Base-by-base conservation (phyloP, 352 stramenopile species). In the Pythium volutum region DNA sequence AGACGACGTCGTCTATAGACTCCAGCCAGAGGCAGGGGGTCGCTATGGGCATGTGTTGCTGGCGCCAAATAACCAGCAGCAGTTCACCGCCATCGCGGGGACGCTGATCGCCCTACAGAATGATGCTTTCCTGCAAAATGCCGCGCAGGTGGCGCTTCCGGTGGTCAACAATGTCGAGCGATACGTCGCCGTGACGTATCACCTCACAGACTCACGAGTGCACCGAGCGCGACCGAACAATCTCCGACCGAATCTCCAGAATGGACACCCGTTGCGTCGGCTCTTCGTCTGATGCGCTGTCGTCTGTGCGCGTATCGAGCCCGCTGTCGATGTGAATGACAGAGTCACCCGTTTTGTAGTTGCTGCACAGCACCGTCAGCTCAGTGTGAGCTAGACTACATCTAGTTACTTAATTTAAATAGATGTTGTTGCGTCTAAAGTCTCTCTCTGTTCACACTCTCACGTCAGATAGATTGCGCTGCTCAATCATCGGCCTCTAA, bases 131-230 rank as follows among this genome's bases (percentile, higher is more conserved):
- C n/a, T 73, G 51, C 66, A 73, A 29, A 23, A 60, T 66, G 61
- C 52, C 25, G 56, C 56, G 45, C 66, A 53, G 42, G 18, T 66
- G 48, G 67, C 57, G 41, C 29, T 70, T 60, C 67, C 67, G 22
- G 57, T 74, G 48, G 54, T 66, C 41, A 67, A 74, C 49, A 65
- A 60, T 55, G 58, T 59, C 49, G 62, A 65, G 34, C 47, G 3
- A 66, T 53, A 66, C 49, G 46, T 70, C 54, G 67, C 43, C 36
- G 29, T 48, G 27, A 70, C 62, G 45, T 26, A 29, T 66, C 34
- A 66, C 42, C 48, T 74, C 9, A 55, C 58, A 42, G 62, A 73
- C 4, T 39, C 61, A 53, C 65, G 42, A 68, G 57, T 46, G 62
- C 62, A 74, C 15, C 22, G 42, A 36, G 38, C 62, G 38, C 53